Evolutionary conservation across 768 basidiomycete genomes (phyloP), one percentile per base, ranked within the genome.

Genomic region (Mycena venus): DNA sequence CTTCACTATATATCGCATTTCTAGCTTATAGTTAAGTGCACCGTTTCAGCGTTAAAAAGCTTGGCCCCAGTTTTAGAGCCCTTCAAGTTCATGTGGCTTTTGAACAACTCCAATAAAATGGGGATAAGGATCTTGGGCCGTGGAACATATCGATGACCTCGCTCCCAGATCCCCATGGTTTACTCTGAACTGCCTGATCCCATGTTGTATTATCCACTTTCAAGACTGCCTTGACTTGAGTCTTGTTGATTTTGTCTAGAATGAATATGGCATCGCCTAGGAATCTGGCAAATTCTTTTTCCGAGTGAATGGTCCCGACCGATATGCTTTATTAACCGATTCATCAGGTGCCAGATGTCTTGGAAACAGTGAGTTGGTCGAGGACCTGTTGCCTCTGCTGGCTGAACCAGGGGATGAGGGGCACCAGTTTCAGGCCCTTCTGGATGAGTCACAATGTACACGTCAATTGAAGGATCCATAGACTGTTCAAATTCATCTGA

Each of bases 201-300:
- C 67, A 68, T 1, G 56, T 68, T 5, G 44, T 59, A 4, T n/a
- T n/a, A n/a, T n/a, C n/a, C n/a, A n/a, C n/a, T n/a, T n/a, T n/a
- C n/a, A n/a, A n/a, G n/a, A n/a, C 31, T n/a, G 5, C 29, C 27
- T 68, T 56, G 29, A 68, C 25, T 27, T 25, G 23, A 21, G 53
- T 44, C 17, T 59, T 58, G 67, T 68, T 56, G 0, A 11, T 1
- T 44, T n/a, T n/a, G n/a, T n/a, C n/a, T n/a, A n/a, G n/a, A n/a
- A n/a, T n/a, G n/a, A n/a, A n/a, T n/a, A n/a, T 32, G 3, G 67
- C 67, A 21, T 68, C 67, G 2, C 67, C 38, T 1, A 68, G 31
- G 40, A 27, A 68, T 59, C 67, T 29, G 4, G 67, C 5, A 31
- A 68, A 68, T 34, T 44, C 55, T 47, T 68, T n/a, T 68, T 11